phyloP scores from a whole-genome alignment of 352 stramenopile species.

The Achlya hypogyna region DNA sequence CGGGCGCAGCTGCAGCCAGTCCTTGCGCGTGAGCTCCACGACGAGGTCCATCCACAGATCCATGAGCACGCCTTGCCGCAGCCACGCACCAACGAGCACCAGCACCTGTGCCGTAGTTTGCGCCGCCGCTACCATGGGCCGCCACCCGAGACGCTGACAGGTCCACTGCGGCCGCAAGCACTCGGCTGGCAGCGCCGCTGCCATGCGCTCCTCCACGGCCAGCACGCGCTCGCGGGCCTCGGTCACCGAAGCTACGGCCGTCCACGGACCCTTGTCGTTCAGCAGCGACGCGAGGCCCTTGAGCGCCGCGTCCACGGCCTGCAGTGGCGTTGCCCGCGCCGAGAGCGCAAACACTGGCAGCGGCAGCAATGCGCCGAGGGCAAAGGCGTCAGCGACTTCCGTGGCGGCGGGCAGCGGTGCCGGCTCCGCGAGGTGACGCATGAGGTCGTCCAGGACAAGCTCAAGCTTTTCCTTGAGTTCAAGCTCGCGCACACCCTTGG shows the following conservation, averaged over 20 bases:
- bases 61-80: conserved; percentile 70
- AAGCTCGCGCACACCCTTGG: conserved; percentile 57
- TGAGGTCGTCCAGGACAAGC: neutral
- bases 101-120: conserved; percentile 65
- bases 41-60: conserved; percentile 75
- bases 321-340: neutral
- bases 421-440: neutral
- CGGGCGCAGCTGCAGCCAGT: conserved; percentile 65
- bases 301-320: neutral
- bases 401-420: too few species aligned
- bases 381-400: too few species aligned
- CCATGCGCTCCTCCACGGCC: neutral
- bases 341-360: neutral
- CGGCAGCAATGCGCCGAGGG: neutral
- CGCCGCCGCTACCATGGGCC: conserved; percentile 46
- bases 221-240: neutral
- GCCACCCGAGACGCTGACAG: conserved; percentile 64
- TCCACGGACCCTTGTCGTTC: neutral
- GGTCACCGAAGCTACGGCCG: neutral
- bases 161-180: conserved; percentile 47
- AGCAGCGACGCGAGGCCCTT: neutral
- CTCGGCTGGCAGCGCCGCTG: neutral
- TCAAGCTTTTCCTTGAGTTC: conserved; percentile 48
- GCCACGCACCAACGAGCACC: conserved; percentile 57
- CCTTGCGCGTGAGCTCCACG: conserved; percentile 50